Base-by-base conservation (phyloP, 2,329 filamentous ascomycete species). In the Aureobasidium sp. region DNA sequence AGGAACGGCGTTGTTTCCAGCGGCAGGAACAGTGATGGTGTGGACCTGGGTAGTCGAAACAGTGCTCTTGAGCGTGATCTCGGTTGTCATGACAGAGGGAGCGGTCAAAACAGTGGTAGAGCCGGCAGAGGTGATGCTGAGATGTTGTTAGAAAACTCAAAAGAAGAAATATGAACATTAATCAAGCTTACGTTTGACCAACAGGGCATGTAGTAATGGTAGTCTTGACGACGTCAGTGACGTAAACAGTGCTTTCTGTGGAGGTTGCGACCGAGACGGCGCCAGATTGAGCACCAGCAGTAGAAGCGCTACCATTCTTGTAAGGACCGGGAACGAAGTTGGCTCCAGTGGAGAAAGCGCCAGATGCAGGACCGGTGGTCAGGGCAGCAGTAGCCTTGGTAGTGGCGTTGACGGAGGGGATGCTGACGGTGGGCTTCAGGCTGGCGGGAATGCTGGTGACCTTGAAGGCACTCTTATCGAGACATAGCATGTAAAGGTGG, bases 151-250 rank as follows among this genome's bases (percentile, higher is more conserved):
- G 45, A 8, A 31, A 17, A 31, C 31, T 33, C 11, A 11, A 33
- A 33, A 33, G 31, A 11, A 33, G 11, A 12, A 33, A 33, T 33
- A 33, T 33, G 9, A 3, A 33, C 9, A 24, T 33, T 9, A 8
- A 11, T 33, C 3, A 3, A 33, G 31, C 45, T 50, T 39, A 39
- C 17, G 61, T 62, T 9, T 56, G 56, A 9, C 56, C 56, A 22
- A 67, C 71, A 27, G 74, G 74, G 66, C 75, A 77, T 66, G 71
- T 68, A 27, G 70, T 72, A 19, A 74, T 50, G n/a, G 69, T 70
- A 60, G 66, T 64, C 66, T 68, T 67, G 39, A 67, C 61, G 29
- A 67, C 68, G 14, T 63, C 49, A 9, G 62, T 63, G n/a, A 63
- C 56, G 39, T 59, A 59, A n/a, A 60, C 60, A 27, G 52, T 60